Conservation (phyloP, 2,329 filamentous ascomycete genomes). For the Leptodontidium sp. region DNA sequence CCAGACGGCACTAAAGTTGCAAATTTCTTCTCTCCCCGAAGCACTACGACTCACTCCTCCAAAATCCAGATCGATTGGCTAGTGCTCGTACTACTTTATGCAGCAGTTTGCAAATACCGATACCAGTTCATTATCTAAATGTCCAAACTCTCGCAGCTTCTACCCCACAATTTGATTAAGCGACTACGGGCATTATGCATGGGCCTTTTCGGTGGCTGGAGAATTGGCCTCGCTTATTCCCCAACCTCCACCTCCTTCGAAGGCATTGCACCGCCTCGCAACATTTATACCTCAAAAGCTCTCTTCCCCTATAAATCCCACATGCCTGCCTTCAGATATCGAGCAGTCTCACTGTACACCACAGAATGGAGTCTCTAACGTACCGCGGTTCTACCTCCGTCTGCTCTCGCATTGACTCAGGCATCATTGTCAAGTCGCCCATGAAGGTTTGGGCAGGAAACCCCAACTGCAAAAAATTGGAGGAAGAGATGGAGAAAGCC, state of each 20-base stretch:
- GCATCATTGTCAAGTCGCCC: conserved; percentile 26
- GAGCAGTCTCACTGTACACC: conserved; percentile 11
- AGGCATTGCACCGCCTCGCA: neutral
- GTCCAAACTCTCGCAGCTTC: conserved; percentile 11
- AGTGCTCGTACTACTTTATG: too few species aligned
- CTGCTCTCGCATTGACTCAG: conserved; percentile 25
- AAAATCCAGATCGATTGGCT: too few species aligned
- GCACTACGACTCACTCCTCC: too few species aligned
- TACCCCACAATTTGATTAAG: neutral
- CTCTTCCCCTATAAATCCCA: conserved; percentile 4
- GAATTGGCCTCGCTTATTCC: conserved; percentile 9
- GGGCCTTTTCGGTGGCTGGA: conserved; percentile 13
- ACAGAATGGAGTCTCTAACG: conserved; percentile 26
- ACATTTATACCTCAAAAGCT: conserved; percentile 21
- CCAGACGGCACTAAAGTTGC: too few species aligned
- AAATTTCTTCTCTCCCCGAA: too few species aligned
- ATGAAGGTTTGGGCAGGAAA: conserved; percentile 28
- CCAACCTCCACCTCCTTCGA: conserved; percentile 10
- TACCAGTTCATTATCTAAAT: conserved; percentile 4
- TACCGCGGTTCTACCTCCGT: conserved; percentile 29
- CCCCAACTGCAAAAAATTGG: conserved; percentile 25
- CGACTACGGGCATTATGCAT: neutral
- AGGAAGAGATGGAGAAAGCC: conserved; percentile 24
- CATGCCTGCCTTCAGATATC: conserved; percentile 1
- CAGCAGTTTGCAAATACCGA: neutral